Conservation (phyloP, 176 grass and related monocot species). For the Saccharum officinarum region DNA sequence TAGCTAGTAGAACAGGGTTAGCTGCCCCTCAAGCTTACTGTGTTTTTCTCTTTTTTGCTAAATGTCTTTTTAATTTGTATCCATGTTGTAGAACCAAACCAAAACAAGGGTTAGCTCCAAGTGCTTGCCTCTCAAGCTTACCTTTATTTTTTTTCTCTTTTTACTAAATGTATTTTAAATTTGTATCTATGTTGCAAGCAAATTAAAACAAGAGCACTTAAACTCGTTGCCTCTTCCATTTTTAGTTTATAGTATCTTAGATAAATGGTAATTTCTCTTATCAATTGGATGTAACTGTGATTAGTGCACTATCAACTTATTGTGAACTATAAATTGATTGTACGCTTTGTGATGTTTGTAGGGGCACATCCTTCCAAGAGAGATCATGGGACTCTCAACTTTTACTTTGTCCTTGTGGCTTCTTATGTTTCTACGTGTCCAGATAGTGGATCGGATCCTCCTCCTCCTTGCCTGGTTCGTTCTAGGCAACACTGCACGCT, state of each 20-base stretch:
- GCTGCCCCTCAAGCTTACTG: not conserved
- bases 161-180: not conserved
- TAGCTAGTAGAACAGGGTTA: slow-evolving; percentile 1
- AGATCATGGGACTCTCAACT: slow-evolving; percentile 71
- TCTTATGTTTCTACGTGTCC: slow-evolving; percentile 43
- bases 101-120: not conserved
- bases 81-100: no score
- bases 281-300: slow-evolving; percentile 8
- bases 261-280: not conserved
- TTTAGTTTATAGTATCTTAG: not conserved
- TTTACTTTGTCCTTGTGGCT: slow-evolving; percentile 71
- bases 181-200: slow-evolving; percentile 17
- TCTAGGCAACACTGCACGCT: slow-evolving; percentile 54
- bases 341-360: slow-evolving; percentile 37
- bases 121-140: no score
- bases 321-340: not conserved
- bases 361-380: slow-evolving; percentile 78
- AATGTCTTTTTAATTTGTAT: no score
- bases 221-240: slow-evolving; percentile 9
- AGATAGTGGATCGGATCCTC: slow-evolving; percentile 53
- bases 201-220: slow-evolving; percentile 3
- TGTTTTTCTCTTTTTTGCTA: no score
- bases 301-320: not conserved
- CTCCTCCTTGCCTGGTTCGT: slow-evolving; percentile 46
- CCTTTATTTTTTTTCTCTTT: not conserved